Percentiles rank a stretch among this genome's conserved stretches.
These are phyloP conservation scores for Endotrypanum monterogeii DNA, from an alignment of 208 protist species.

Conservation along the genomic window DNA sequence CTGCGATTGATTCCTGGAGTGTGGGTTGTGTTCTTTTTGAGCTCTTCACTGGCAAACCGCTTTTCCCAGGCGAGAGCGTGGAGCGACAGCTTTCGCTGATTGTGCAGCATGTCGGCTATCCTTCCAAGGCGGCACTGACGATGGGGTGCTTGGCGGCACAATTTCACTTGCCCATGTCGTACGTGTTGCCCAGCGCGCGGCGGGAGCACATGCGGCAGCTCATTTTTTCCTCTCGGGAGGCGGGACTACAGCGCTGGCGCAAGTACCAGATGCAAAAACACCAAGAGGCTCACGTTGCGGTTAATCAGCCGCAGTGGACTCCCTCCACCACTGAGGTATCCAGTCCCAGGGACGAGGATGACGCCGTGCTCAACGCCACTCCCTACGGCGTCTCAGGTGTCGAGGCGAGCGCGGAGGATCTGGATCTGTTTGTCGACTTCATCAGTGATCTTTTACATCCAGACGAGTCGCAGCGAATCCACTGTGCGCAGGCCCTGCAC, in stretches of 20 bases:
- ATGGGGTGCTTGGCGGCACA: slow-evolving; percentile 40
- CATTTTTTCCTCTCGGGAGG: slow-evolving; percentile 29
- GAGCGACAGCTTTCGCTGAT: slow-evolving; percentile 92
- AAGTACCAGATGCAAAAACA: slow-evolving; percentile 34
- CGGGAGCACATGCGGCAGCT: slow-evolving; percentile 33
- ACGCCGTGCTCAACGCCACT: slow-evolving; percentile 22
- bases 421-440: slow-evolving; percentile 61
- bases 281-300: slow-evolving; percentile 15
- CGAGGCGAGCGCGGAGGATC: slow-evolving; percentile 37
- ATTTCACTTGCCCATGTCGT: slow-evolving; percentile 38
- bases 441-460: slow-evolving; percentile 69
- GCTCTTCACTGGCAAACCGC: slow-evolving; percentile 89
- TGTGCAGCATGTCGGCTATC: slow-evolving; percentile 87
- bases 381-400: slow-evolving; percentile 28
- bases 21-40: slow-evolving; percentile 93
- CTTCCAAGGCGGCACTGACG: slow-evolving; percentile 70
- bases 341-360: slow-evolving; percentile 19
- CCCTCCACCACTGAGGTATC: background rate
- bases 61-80: slow-evolving; percentile 93
- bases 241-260: slow-evolving; percentile 27
- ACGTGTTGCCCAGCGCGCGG: slow-evolving; percentile 14
- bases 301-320: slow-evolving; percentile 12
- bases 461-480: slow-evolving; percentile 57
- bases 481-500: slow-evolving; percentile 65
- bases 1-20: slow-evolving; percentile 93